phyloP scores from a whole-genome alignment of 2,329 filamentous ascomycete species.

The Colletotrichum sp. region DNA sequence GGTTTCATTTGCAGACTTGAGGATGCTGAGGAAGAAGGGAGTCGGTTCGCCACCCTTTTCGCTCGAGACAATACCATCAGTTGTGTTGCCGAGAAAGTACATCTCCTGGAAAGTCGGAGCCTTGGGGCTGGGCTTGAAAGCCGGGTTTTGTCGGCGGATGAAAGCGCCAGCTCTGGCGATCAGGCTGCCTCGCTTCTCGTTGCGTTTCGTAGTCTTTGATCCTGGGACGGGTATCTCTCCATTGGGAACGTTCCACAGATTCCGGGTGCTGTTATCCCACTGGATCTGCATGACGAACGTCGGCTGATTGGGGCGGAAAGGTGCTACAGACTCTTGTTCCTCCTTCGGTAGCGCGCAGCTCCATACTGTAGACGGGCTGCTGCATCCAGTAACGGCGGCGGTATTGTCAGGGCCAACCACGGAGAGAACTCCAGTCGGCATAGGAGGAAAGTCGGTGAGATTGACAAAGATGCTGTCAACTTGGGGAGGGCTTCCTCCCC shows the following conservation, averaged over 20 bases:
- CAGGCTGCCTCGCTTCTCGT: background rate
- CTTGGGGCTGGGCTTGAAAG: conserved; percentile 57
- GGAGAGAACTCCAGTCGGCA: conserved; percentile 83
- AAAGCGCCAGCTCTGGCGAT: conserved; percentile 18
- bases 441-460: conserved; percentile 82
- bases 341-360: conserved; percentile 86
- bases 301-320: conserved; percentile 72
- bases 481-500: conserved; percentile 24
- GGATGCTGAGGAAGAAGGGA: conserved; percentile 84
- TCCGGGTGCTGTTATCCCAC: conserved; percentile 64
- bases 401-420: conserved; percentile 75
- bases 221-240: conserved; percentile 33
- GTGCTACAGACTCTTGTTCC: conserved; percentile 66
- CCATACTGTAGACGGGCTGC: conserved; percentile 78
- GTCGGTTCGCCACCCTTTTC: conserved; percentile 85
- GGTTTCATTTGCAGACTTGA: conserved; percentile 49
- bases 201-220: conserved; percentile 1
- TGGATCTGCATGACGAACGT: conserved; percentile 83
- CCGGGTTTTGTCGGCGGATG: conserved; percentile 24
- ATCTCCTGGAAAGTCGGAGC: conserved; percentile 73
- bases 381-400: conserved; percentile 69
- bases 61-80: conserved; percentile 70
- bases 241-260: conserved; percentile 55
- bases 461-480: conserved; percentile 74
- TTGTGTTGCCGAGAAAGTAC: conserved; percentile 83